phyloP scores from a whole-genome alignment of 148 eudicot species.

The Chenopodium suecicum region DNA sequence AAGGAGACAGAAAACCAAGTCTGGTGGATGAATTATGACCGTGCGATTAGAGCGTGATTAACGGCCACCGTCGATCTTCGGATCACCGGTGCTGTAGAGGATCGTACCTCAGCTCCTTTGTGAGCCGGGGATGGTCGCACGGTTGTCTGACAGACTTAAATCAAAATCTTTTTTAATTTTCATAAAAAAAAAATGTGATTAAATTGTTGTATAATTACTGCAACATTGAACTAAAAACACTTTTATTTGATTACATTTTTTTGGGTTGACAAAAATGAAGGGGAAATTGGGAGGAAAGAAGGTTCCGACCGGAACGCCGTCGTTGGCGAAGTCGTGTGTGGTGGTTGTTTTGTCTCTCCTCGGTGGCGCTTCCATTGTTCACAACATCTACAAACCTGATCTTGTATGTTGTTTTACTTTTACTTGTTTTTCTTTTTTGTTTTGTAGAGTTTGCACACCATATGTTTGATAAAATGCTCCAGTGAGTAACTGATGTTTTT shows the following conservation, averaged over 20 bases:
- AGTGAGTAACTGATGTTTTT: not conserved
- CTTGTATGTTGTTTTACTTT: not conserved
- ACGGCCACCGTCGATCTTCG: not conserved
- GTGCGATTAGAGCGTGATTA: constrained; percentile 18
- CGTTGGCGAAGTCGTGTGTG: constrained; percentile 63
- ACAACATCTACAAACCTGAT: constrained; percentile 79
- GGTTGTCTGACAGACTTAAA: constrained; percentile 11
- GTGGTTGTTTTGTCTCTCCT: constrained; percentile 46
- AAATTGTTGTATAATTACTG: too few species aligned
- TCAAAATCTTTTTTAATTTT: too few species aligned
- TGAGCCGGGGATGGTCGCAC: not conserved
- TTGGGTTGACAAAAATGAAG: constrained; percentile 30
- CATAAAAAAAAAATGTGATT: too few species aligned
- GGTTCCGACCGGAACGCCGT: constrained; percentile 73
- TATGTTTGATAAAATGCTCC: constrained; percentile 39
- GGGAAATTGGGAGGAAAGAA: constrained; percentile 61
- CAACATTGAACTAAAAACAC: too few species aligned
- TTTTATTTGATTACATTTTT: not conserved
- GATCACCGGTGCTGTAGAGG: not conserved
- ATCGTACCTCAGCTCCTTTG: not conserved
- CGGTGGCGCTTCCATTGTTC: constrained; percentile 66
- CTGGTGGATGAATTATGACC: constrained; percentile 15
- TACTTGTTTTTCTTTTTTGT: not conserved
- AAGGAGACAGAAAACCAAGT: constrained; percentile 17
- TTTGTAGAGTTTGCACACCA: constrained; percentile 13